Percentiles rank a stretch among this genome's conserved stretches.
phyloP scores from a whole-genome alignment of 1,139 yeast species.

The Nakaseomyces bracarensis region DNA sequence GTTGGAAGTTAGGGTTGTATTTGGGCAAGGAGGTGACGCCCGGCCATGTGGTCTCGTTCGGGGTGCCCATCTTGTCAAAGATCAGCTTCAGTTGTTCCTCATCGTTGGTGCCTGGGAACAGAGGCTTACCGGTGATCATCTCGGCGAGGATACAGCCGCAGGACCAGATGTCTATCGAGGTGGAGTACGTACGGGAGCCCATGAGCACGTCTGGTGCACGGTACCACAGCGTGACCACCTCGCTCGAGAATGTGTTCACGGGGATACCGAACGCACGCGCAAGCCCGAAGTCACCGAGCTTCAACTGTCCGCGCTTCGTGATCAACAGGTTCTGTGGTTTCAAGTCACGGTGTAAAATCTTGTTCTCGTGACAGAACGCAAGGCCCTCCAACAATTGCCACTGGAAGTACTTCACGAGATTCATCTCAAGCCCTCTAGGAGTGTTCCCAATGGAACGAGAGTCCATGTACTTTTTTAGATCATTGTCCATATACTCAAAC shows the following conservation, averaged over 20 bases:
- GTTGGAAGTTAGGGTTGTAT: constrained; percentile 78
- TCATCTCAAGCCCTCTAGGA: constrained; percentile 42
- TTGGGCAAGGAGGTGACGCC: constrained; percentile 81
- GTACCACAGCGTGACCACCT: constrained; percentile 97
- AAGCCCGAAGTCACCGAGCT: constrained; percentile 93
- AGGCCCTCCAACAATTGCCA: constrained; percentile 86
- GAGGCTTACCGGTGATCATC: constrained; percentile 96
- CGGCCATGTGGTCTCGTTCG: constrained; percentile 94
- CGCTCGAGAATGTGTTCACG: constrained; percentile 92
- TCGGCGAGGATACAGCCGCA: constrained; percentile 98
- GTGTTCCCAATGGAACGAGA: constrained; percentile 32
- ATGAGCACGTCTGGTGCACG: constrained; percentile 95
- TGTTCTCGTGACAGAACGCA: constrained; percentile 88
- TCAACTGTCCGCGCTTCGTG: constrained; percentile 79
- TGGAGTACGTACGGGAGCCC: constrained; percentile 91
- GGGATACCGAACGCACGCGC: constrained; percentile 99
- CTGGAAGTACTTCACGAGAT: constrained; percentile 84
- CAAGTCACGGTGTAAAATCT: constrained; percentile 89
- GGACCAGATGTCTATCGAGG: constrained; percentile 97
- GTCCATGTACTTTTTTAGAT: constrained; percentile 91
- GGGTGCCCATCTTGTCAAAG: constrained; percentile 92
- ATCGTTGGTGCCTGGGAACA: constrained; percentile 92
- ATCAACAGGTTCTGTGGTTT: constrained; percentile 92
- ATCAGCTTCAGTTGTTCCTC: constrained; percentile 88
- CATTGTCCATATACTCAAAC: constrained; percentile 90